A percentile compares a stretch with the other conserved stretches of the same genome.
Evolutionary conservation across 2,329 filamentous ascomycete species (phyloP).

Genomic region (Colletotrichum tabaci): DNA sequence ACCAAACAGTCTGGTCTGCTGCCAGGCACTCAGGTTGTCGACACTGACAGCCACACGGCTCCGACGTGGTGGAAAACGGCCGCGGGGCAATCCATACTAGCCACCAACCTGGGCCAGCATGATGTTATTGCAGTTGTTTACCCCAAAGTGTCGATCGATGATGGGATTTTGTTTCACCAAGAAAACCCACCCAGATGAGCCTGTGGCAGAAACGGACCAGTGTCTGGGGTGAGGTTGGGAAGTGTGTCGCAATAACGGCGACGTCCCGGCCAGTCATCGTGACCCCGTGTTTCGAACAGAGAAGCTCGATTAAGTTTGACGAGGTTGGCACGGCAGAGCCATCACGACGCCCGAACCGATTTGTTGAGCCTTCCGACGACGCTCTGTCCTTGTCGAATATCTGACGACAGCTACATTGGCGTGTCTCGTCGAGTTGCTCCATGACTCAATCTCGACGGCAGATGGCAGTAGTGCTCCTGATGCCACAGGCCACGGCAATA

Average conservation of each 20-base stretch:
- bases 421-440: neutral
- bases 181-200: neutral
- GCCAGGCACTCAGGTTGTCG: neutral
- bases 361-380: conserved; percentile 4
- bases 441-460: conserved; percentile 22
- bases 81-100: conserved; percentile 16
- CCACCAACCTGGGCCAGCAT: conserved; percentile 22
- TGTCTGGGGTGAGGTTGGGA: conserved; percentile 17
- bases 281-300: conserved; percentile 38
- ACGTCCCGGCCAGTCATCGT: conserved; percentile 26
- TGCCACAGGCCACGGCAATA: conserved; percentile 8
- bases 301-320: conserved; percentile 18
- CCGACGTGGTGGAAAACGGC: conserved; percentile 16
- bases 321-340: neutral
- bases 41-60: conserved; percentile 35
- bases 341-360: neutral
- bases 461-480: neutral
- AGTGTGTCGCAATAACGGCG: conserved; percentile 23
- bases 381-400: neutral
- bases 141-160: conserved; percentile 12
- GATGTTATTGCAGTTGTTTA: conserved; percentile 34
- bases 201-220: conserved; percentile 15
- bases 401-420: conserved; percentile 19
- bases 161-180: conserved; percentile 33
- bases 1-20: conserved; percentile 4